These are phyloP conservation scores for Auricularia sp. DNA, from an alignment of 768 basidiomycete species.

Conservation along the genomic window DNA sequence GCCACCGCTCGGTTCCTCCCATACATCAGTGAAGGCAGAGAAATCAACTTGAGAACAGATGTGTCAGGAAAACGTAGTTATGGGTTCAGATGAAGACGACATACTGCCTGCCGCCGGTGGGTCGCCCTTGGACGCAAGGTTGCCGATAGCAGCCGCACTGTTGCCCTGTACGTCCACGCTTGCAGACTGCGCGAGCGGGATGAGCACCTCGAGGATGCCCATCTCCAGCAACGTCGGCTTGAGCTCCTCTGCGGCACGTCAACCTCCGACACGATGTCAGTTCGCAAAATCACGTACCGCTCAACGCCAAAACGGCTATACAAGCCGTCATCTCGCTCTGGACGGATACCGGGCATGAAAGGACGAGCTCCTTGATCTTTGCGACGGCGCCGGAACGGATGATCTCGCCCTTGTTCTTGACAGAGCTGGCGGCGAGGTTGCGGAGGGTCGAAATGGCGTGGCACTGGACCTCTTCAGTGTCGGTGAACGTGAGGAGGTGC, in stretches of 20 bases:
- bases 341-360: constrained; percentile 90
- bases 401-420: constrained; percentile 97
- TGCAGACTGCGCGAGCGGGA: constrained; percentile 90
- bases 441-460: constrained; percentile 96
- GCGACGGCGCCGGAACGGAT: constrained; percentile 96
- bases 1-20: constrained; percentile 96
- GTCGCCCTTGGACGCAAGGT: constrained; percentile 90
- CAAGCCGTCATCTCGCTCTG: constrained; percentile 99
- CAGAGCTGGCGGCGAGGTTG: constrained; percentile 91
- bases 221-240: constrained; percentile 95
- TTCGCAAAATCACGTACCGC: constrained; percentile 48
- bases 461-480: constrained; percentile 99
- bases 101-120: not conserved
- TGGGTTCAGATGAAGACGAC: not conserved
- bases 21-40: constrained; percentile 93
- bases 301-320: constrained; percentile 89
- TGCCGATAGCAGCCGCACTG: constrained; percentile 93
- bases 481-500: constrained; percentile 92
- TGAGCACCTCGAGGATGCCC: constrained; percentile 96
- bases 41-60: constrained; percentile 44
- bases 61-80: not conserved
- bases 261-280: not conserved
- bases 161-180: constrained; percentile 99
- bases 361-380: constrained; percentile 90
- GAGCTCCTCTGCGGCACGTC: constrained; percentile 61